Base-by-base conservation (phyloP, 164 flowering plant genomes). In the Vitis rupestris region DNA sequence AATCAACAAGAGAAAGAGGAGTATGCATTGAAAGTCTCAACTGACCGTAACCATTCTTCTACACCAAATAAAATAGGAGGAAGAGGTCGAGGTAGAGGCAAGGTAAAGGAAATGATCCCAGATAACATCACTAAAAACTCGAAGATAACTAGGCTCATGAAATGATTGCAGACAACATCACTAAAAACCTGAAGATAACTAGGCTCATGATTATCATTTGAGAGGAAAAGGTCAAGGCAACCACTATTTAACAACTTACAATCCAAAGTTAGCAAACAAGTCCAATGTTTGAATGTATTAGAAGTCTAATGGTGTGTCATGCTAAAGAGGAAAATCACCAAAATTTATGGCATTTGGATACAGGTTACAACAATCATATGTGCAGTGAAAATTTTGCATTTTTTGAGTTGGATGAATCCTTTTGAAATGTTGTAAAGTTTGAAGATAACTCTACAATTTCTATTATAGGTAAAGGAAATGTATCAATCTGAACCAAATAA, bases 281-380 rank as follows among this genome's bases (percentile, higher is more conserved):
- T 29, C 74, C 8, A 71, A 76, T 47, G 65, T 57, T 69, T 66
- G 58, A 67, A 72, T 64, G 17, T 48, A 64, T 3, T 73, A 76
- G 52, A 70, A 71, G 30, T 2, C 44, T 61, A 29, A 62, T 60
- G 59, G 70, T 14, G 0, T 66, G 44, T 30, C 23, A 59, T 50
- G 53, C 2, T 27, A 23, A 1, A 1, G 57, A 64, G 7, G 58
- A 71, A 8, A 12, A 13, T 8, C 50, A 49, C 3, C 1, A 27
- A 10, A 31, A 72, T 30, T 11, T 50, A 17, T 64, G 68, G 64
- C 65, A 59, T 17, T 57, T 71, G 50, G 74, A 71, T 47, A 23
- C 64, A 0, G 68, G 69, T 8, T 64, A 27, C 15, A 71, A 50
- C 27, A 62, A 62, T n/a, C 61, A 71, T 9, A 71, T 70, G 49